Percentiles rank a stretch among this genome's conserved stretches.
Evolutionary conservation across 78 protist genomes (phyloP).

Genomic region (slime mould (Dictyostelium discoideum)): DNA sequence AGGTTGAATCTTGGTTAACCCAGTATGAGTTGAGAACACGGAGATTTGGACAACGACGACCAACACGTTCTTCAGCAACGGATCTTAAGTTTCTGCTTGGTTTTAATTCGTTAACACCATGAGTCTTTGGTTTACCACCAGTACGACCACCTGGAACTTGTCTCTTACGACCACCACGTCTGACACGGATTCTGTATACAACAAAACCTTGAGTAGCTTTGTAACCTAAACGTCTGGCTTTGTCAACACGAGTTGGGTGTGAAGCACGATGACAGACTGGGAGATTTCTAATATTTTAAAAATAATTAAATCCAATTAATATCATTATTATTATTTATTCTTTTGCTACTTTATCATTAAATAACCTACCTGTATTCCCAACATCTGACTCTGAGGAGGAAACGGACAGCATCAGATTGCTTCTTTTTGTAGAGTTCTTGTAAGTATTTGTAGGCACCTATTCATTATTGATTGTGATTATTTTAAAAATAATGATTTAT

Average conservation of each 20-base stretch:
- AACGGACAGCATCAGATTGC: conserved; percentile 99
- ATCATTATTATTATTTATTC: too few relatives aligned
- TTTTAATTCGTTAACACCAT: conserved; percentile 97
- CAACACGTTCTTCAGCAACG: conserved; percentile 99
- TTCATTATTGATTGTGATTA: not conserved
- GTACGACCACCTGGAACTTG: conserved; percentile 98
- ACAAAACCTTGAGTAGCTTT: conserved; percentile 98
- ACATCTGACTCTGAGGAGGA: conserved; percentile 97
- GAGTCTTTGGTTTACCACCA: conserved; percentile 98
- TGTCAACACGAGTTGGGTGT: conserved; percentile 99
- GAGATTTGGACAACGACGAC: conserved; percentile 93
- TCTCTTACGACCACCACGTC: conserved; percentile 98
- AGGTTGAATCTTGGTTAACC: conserved; percentile 97
- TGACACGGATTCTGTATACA: conserved; percentile 96
- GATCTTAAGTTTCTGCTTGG: conserved; percentile 87
- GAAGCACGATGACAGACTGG: conserved; percentile 95
- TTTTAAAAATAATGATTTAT: too few relatives aligned
- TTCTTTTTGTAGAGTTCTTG: conserved; percentile 98
- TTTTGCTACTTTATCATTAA: too few relatives aligned
- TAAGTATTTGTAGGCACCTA: conserved; percentile 98
- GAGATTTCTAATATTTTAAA: conserved; percentile 88
- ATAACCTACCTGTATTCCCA: conserved; percentile 98
- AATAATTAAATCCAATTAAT: too few relatives aligned
- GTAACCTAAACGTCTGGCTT: conserved; percentile 99
- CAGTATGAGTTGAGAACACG: conserved; percentile 99